Evolutionary conservation across 352 stramenopile genomes (phyloP), one percentile per base, ranked within the genome.

Genomic region (Phytophthora colocasiae): DNA sequence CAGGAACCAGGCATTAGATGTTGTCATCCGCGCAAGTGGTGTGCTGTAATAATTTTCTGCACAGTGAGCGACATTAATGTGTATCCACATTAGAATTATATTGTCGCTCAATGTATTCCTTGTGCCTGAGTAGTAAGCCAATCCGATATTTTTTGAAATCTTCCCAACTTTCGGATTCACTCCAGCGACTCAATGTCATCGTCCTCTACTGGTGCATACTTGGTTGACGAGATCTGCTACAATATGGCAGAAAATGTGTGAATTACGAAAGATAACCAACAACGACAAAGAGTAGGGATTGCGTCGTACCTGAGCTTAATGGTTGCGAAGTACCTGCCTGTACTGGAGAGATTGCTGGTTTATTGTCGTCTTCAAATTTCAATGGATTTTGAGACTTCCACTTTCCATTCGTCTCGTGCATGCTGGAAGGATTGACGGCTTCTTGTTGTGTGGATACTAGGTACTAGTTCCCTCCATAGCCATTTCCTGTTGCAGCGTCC

Each of bases 281-380:
- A 52, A 10, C 24, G 39, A 52, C 22, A 7, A 51, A n/a, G 7
- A 45, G 1, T 2, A 22, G 19, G 39, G 6, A 39, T 12, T n/a
- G 38, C n/a, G 40, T 29, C 34, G 15, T 63, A 65, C 59, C 65
- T 48, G 58, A 26, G 15, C n/a, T 32, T n/a, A n/a, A 11, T 31
- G 59, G 10, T 73, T 69, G 51, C 52, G 65, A 19, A 73, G 53
- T 6, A 69, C n/a, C n/a, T n/a, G n/a, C 46, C 12, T 58, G 59
- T 6, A 69, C 54, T 24, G 65, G 65, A 24, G 65, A 59, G n/a
- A n/a, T n/a, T 7, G 46, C 36, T 1, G n/a, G 39, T 46, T 39
- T 55, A 1, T 32, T 46, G 2, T 53, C 38, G 17, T 14, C 12
- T 2, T 61, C 58, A 12, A 73, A 69, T 2, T 1, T 29, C 34